A percentile compares a stretch with the other conserved stretches of the same genome.
These are phyloP conservation scores for Sclerotinia sclerotiorum DNA, from an alignment of 2,329 filamentous ascomycete genomes.

Conservation along the genomic window DNA sequence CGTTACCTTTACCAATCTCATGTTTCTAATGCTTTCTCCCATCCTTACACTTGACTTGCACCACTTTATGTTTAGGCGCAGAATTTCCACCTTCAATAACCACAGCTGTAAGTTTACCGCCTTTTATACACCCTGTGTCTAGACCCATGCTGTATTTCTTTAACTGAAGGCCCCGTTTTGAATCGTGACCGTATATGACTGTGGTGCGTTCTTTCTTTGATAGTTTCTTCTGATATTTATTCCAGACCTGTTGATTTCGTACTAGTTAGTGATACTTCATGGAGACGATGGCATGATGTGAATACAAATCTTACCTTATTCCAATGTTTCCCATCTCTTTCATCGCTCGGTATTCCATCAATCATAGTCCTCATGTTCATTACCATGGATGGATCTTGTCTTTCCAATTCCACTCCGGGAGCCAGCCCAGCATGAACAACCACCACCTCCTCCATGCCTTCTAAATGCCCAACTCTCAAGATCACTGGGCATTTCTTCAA, in stretches of 20 bases:
- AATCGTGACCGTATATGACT: conserved; percentile 86
- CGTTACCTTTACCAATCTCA: conserved; percentile 1
- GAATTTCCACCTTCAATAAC: conserved; percentile 62
- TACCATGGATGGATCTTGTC: conserved; percentile 73
- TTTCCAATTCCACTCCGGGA: conserved; percentile 66
- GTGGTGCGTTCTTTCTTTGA: conserved; percentile 51
- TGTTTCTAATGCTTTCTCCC: conserved; percentile 23
- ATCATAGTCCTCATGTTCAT: conserved; percentile 83
- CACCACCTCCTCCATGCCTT: conserved; percentile 61
- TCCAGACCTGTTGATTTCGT: conserved; percentile 50
- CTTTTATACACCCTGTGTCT: conserved; percentile 79
- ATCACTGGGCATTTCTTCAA: conserved; percentile 75
- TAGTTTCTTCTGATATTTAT: conserved; percentile 48
- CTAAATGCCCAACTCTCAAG: conserved; percentile 65
- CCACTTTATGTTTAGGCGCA: conserved; percentile 35
- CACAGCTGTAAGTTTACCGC: conserved; percentile 72
- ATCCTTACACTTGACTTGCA: conserved; percentile 39
- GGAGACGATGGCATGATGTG: not conserved
- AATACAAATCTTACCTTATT: conserved; percentile 34
- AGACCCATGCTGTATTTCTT: conserved; percentile 76
- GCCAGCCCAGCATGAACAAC: conserved; percentile 87
- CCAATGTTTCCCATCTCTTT: conserved; percentile 36
- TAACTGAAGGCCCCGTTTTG: conserved; percentile 66
- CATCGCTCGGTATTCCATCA: conserved; percentile 36
- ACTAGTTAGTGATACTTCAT: conserved; percentile 24